Percentiles rank a stretch among this genome's conserved stretches.
phyloP scores from a whole-genome alignment of 768 basidiomycete genomes.

The Termitomyces sp. region DNA sequence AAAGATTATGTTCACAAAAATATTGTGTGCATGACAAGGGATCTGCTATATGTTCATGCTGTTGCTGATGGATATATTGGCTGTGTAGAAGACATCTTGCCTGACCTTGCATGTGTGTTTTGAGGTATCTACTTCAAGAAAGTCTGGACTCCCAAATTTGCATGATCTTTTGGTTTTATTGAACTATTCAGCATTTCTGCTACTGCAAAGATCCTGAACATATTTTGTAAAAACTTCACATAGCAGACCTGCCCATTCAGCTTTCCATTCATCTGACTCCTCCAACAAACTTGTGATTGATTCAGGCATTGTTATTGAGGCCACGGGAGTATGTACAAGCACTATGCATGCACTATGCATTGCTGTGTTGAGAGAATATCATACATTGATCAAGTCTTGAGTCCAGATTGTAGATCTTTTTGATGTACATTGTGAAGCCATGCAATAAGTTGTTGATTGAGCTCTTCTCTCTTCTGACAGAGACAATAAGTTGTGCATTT shows the following conservation, averaged over 20 bases:
- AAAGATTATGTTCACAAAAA: background rate
- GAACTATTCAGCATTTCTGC: background rate
- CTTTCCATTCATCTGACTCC: conserved; percentile 20
- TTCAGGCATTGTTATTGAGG: background rate
- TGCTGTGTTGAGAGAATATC: conserved; percentile 16
- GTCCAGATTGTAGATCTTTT: conserved; percentile 1
- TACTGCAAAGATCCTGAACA: background rate
- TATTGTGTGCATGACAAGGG: background rate
- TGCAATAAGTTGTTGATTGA: conserved; percentile 12
- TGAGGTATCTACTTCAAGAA: background rate
- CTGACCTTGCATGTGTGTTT: background rate
- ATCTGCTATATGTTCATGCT: background rate
- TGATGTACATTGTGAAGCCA: conserved; percentile 14
- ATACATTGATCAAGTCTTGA: conserved; percentile 7
- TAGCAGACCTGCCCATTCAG: conserved; percentile 15
- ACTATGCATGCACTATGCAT: background rate
- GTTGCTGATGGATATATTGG: background rate
- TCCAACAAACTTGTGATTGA: conserved; percentile 12
- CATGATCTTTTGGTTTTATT: too few species aligned
- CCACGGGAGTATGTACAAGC: conserved; percentile 10
- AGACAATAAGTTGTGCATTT: conserved; percentile 7
- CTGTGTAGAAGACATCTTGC: background rate
- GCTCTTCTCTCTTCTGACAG: conserved; percentile 3
- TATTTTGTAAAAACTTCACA: background rate
- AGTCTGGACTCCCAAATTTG: too few species aligned